phyloP scores from a whole-genome alignment of 2,329 filamentous ascomycete species.

The Colletotrichum sp. region DNA sequence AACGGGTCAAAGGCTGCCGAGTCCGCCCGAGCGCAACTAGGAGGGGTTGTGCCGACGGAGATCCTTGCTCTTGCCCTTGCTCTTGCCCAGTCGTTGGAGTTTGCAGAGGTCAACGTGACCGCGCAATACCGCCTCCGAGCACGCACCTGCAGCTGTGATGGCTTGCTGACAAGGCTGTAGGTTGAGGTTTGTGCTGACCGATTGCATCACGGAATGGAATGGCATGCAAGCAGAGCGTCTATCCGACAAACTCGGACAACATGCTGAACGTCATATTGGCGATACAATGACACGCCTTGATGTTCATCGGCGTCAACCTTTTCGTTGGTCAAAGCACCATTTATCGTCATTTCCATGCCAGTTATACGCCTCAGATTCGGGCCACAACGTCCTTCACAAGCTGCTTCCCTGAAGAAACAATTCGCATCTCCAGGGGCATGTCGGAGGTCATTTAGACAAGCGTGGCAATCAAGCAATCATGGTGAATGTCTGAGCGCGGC shows the following conservation, averaged over 20 bases:
- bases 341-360: background rate
- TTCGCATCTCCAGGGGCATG: background rate
- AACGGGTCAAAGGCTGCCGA: constrained; percentile 28
- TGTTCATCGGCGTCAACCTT: background rate
- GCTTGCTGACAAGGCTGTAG: background rate
- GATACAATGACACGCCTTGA: background rate
- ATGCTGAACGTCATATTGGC: background rate
- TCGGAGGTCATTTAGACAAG: background rate
- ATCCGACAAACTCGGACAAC: background rate
- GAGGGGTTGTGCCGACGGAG: background rate
- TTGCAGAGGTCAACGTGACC: constrained; percentile 1
- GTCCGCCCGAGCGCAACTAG: background rate
- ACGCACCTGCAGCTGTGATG: background rate
- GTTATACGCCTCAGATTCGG: background rate
- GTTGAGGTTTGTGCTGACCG: constrained; percentile 1
- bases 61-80: background rate
- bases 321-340: background rate
- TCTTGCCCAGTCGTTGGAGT: background rate
- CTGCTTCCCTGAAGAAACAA: background rate
- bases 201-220: background rate
- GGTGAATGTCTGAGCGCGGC: background rate
- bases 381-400: background rate
- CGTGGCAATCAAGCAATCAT: background rate
- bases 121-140: background rate
- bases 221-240: background rate